A percentile compares a stretch with the other conserved stretches of the same genome.
phyloP scores from a whole-genome alignment of 805 yeast genomes.

The Cyberlindnera maritima region DNA sequence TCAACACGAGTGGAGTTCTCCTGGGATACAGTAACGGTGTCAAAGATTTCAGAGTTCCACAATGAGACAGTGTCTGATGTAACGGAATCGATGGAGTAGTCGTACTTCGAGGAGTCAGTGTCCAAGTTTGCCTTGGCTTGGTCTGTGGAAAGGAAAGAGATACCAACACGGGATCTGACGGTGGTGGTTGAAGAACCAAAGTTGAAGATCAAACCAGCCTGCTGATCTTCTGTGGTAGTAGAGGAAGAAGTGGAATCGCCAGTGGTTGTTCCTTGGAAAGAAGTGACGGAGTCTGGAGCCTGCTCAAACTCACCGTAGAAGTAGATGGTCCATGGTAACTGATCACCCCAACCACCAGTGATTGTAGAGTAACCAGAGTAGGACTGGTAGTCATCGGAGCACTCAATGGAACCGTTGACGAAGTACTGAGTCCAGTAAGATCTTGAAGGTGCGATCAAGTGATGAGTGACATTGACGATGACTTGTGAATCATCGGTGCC shows the following conservation, averaged over 20 bases:
- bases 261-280: slow-evolving; percentile 14
- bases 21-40: slow-evolving; percentile 4
- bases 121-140: slow-evolving; percentile 30
- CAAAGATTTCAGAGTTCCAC: slow-evolving; percentile 9
- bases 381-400: slow-evolving; percentile 12
- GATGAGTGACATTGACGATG: slow-evolving; percentile 32
- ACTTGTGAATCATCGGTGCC: slow-evolving; percentile 17
- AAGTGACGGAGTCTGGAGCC: slow-evolving; percentile 15
- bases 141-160: slow-evolving; percentile 31
- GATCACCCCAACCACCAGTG: slow-evolving; percentile 35
- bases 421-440: slow-evolving; percentile 35
- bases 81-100: not conserved
- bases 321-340: slow-evolving; percentile 30
- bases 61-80: not conserved
- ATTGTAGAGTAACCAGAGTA: slow-evolving; percentile 30
- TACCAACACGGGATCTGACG: slow-evolving; percentile 25
- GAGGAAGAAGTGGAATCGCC: not conserved
- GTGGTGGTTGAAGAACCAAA: slow-evolving; percentile 12
- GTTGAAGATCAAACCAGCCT: slow-evolving; percentile 28
- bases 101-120: slow-evolving; percentile 21
- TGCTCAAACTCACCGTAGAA: slow-evolving; percentile 32
- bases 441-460: slow-evolving; percentile 28
- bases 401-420: slow-evolving; percentile 27
- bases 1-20: slow-evolving; percentile 7
- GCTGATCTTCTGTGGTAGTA: slow-evolving; percentile 16